These are phyloP conservation scores for Aspergillus sp. DNA, from an alignment of 2,329 filamentous ascomycete species.

Conservation along the genomic window DNA sequence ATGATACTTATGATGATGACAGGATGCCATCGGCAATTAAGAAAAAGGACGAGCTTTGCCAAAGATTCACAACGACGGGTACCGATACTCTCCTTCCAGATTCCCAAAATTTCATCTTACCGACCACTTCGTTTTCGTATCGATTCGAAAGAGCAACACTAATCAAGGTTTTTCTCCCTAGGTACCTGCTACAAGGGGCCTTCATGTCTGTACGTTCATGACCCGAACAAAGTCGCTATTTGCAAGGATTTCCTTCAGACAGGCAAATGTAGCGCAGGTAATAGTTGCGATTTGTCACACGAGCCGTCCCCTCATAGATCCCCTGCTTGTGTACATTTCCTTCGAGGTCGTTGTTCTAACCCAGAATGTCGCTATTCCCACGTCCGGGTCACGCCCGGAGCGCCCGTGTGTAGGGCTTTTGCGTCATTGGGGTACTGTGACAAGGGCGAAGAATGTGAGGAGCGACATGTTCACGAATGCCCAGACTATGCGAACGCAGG, in stretches of 20 bases:
- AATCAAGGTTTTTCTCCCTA: constrained; percentile 52
- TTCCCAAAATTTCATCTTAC: constrained; percentile 16
- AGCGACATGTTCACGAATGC: constrained; percentile 89
- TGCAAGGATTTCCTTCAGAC: constrained; percentile 86
- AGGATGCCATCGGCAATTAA: constrained; percentile 53
- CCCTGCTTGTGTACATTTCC: constrained; percentile 85
- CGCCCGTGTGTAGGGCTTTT: constrained; percentile 80
- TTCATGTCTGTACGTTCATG: constrained; percentile 77
- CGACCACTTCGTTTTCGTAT: constrained; percentile 14
- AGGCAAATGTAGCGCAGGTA: constrained; percentile 72
- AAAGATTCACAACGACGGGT: constrained; percentile 59
- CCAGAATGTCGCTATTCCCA: constrained; percentile 84
- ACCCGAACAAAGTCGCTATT: constrained; percentile 80
- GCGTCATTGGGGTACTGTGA: constrained; percentile 86
- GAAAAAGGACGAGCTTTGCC: constrained; percentile 74
- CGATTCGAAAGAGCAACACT: not conserved
- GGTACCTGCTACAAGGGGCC: constrained; percentile 84
- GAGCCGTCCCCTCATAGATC: constrained; percentile 78
- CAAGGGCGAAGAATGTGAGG: constrained; percentile 71
- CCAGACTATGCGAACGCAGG: constrained; percentile 93
- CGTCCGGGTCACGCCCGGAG: constrained; percentile 71
- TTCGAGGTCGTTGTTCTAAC: constrained; percentile 87
- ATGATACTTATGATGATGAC: constrained; percentile 18
- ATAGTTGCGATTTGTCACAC: constrained; percentile 87
- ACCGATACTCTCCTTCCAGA: constrained; percentile 40